Evolutionary conservation across 495 filamentous ascomycete genomes (phyloP).

Genomic region (Neurospora intermedia): DNA sequence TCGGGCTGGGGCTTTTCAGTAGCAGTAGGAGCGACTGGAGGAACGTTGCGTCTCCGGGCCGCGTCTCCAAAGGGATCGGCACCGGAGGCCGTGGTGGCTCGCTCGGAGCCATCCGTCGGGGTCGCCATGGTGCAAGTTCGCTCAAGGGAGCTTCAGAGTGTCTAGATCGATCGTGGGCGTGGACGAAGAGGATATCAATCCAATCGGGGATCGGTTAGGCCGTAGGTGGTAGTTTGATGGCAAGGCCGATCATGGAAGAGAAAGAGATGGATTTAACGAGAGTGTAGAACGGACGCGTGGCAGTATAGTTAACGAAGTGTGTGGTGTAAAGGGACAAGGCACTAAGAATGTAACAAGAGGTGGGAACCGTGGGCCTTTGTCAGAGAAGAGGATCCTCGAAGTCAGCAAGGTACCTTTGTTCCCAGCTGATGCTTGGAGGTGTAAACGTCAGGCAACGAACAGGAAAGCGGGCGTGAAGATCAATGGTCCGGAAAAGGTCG

Average conservation of each 20-base stretch:
- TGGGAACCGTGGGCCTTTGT: not conserved
- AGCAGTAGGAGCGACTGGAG: conserved; percentile 31
- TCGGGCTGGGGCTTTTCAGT: conserved; percentile 36
- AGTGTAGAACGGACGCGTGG: conserved; percentile 13
- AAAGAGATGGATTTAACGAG: conserved; percentile 13
- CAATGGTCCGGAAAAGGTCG: not conserved
- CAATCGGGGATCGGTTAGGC: conserved; percentile 4
- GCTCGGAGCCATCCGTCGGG: conserved; percentile 19
- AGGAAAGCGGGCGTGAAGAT: not conserved
- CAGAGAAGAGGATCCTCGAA: conserved; percentile 8
- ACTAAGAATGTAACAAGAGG: conserved; percentile 6
- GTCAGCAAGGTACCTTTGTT: conserved; percentile 2
- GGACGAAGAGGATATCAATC: not conserved
- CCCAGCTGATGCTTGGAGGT: conserved; percentile 6
- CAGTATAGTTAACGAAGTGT: conserved; percentile 3
- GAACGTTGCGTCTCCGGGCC: conserved; percentile 64
- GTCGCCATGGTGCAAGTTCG: conserved; percentile 30
- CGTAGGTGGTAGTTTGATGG: conserved; percentile 5
- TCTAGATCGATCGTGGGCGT: not conserved
- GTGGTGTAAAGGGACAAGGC: conserved; percentile 7
- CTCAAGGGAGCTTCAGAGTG: not conserved
- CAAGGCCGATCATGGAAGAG: conserved; percentile 15
- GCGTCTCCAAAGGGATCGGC: conserved; percentile 50
- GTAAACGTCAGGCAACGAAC: not conserved
- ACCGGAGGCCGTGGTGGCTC: conserved; percentile 52